A percentile compares a stretch with the other conserved stretches of the same genome.
These are phyloP conservation scores for Scedosporium minutisporum DNA, from an alignment of 2,329 filamentous ascomycete genomes.

Conservation along the genomic window DNA sequence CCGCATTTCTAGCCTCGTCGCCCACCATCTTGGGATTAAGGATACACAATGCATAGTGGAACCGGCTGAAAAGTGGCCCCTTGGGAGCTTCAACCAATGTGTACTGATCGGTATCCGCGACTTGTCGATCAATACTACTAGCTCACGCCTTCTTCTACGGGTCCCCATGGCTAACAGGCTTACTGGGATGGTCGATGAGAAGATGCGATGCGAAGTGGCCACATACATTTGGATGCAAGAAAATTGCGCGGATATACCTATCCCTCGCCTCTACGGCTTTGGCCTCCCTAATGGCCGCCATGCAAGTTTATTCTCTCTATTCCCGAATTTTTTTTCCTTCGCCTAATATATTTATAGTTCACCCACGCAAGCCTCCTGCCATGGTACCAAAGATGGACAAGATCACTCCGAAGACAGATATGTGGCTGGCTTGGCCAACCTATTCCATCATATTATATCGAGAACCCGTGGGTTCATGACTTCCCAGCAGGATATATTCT, in stretches of 20 bases:
- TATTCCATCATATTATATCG: conserved; percentile 6
- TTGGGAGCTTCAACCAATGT: background rate
- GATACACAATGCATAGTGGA: background rate
- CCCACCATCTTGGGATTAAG: background rate
- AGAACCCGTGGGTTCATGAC: conserved; percentile 4
- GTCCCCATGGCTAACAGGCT: too few relatives aligned
- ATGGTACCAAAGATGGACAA: conserved; percentile 7
- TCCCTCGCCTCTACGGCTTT: conserved; percentile 16
- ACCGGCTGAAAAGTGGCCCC: background rate
- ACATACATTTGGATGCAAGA: conserved; percentile 18
- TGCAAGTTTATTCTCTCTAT: background rate
- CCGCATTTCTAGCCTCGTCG: background rate
- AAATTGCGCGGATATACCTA: conserved; percentile 15
- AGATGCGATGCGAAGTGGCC: conserved; percentile 20
- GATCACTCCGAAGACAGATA: background rate
- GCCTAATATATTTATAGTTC: conserved; percentile 6
- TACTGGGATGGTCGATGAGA: conserved; percentile 30
- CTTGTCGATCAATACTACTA: too few relatives aligned
- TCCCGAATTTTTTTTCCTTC: background rate
- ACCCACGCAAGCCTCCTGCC: conserved; percentile 9
- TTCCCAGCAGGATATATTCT: conserved; percentile 15
- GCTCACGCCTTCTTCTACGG: too few relatives aligned
- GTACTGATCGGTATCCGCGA: background rate
- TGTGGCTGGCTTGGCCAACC: conserved; percentile 1
- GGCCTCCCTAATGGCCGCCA: conserved; percentile 9